Evolutionary conservation across 2,329 filamentous ascomycete genomes (phyloP).

Genomic region (Fusarium buharicum): DNA sequence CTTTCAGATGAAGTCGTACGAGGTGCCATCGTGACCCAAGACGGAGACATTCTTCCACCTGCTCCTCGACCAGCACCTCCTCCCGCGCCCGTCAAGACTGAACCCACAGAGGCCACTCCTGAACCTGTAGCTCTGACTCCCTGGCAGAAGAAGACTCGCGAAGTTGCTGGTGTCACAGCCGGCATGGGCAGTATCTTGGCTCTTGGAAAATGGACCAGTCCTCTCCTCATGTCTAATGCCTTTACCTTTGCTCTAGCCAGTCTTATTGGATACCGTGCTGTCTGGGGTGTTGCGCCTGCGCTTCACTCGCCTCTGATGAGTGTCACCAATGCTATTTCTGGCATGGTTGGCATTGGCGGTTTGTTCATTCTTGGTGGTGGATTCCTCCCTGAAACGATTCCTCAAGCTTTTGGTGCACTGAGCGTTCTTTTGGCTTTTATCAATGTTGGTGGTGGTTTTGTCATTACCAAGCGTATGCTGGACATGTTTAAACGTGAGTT

Average conservation of each 20-base stretch:
- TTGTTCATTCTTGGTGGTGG: slow-evolving; percentile 90
- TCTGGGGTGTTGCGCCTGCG: slow-evolving; percentile 86
- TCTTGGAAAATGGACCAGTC: slow-evolving; percentile 82
- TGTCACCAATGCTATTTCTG: slow-evolving; percentile 91
- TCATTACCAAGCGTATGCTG: slow-evolving; percentile 92
- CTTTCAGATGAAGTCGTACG: slow-evolving; percentile 86
- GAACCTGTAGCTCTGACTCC: slow-evolving; percentile 77
- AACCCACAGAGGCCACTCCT: slow-evolving; percentile 56
- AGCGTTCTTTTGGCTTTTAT: slow-evolving; percentile 89
- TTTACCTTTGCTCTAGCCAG: slow-evolving; percentile 88
- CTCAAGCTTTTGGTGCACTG: slow-evolving; percentile 79
- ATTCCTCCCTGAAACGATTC: slow-evolving; percentile 79
- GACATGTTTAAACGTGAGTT: slow-evolving; percentile 83
- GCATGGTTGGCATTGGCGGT: slow-evolving; percentile 89
- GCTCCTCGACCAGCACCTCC: slow-evolving; percentile 74
- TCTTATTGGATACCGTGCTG: slow-evolving; percentile 86
- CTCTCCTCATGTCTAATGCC: slow-evolving; percentile 87
- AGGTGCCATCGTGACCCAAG: slow-evolving; percentile 82
- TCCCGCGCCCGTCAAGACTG: slow-evolving; percentile 59
- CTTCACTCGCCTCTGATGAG: slow-evolving; percentile 92
- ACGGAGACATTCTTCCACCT: slow-evolving; percentile 79
- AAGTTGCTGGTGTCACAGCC: slow-evolving; percentile 78
- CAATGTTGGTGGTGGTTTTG: slow-evolving; percentile 88
- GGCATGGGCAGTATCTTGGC: slow-evolving; percentile 81
- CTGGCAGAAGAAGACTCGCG: slow-evolving; percentile 81